These are phyloP conservation scores for Helichrysum umbraculigerum DNA, from an alignment of 129 eudicot genomes.

Conservation along the genomic window DNA sequence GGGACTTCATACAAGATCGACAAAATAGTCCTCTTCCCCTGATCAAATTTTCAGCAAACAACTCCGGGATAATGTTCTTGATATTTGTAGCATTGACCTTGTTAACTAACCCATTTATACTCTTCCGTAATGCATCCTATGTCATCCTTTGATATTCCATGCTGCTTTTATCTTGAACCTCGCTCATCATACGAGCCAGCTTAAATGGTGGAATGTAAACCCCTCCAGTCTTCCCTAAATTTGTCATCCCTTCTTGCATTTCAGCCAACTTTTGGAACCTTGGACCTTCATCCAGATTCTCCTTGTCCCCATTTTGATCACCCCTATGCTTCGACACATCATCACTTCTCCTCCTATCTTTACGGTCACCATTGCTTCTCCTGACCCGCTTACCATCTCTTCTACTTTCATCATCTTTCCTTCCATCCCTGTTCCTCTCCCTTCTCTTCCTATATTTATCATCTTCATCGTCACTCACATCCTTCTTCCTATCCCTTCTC, in stretches of 20 bases:
- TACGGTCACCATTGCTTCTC: constrained; percentile 30
- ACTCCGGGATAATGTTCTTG: constrained; percentile 77
- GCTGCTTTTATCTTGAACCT: constrained; percentile 75
- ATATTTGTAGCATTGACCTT: constrained; percentile 83
- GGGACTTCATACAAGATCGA: constrained; percentile 94
- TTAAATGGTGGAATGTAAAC: constrained; percentile 52
- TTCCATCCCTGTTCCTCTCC: background rate
- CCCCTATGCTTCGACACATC: background rate
- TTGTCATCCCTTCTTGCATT: constrained; percentile 40
- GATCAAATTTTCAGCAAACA: constrained; percentile 81
- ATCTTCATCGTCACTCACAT: constrained; percentile 20
- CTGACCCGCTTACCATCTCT: constrained; percentile 21
- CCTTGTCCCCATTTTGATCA: constrained; percentile 20
- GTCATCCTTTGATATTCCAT: constrained; percentile 88
- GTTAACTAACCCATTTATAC: constrained; percentile 93
- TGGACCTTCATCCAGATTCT: constrained; percentile 36
- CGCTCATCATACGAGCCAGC: constrained; percentile 87
- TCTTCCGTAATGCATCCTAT: constrained; percentile 91
- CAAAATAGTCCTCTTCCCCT: constrained; percentile 91
- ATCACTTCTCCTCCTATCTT: constrained; percentile 27
- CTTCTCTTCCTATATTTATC: constrained; percentile 32
- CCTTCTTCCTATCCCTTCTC: constrained; percentile 28
- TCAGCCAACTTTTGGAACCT: constrained; percentile 44
- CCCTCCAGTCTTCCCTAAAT: constrained; percentile 84
- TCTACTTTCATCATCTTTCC: constrained; percentile 12